Evolutionary conservation across 257 asterid species (phyloP).

Genomic region (Orobanche coerulescens): DNA sequence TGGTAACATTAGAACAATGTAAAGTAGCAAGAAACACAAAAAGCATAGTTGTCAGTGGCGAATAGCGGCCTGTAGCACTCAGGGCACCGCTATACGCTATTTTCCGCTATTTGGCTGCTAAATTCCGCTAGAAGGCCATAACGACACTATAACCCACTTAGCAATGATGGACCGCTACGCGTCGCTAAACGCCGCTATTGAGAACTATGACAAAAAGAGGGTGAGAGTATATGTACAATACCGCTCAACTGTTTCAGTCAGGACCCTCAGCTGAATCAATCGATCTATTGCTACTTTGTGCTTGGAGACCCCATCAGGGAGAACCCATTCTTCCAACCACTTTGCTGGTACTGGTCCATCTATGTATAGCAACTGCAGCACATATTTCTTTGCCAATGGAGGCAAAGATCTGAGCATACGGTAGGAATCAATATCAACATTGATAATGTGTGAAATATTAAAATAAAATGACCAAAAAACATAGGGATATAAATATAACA

Average conservation of each 20-base stretch:
- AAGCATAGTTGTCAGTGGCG: no score
- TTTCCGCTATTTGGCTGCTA: no score
- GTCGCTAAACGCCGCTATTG: no score
- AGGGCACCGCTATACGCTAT: no score
- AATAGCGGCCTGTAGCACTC: no score
- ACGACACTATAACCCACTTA: no score
- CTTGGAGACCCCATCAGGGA: slow-evolving; percentile 70
- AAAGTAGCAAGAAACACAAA: not conserved
- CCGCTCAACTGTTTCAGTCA: slow-evolving; percentile 85
- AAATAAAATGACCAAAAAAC: not conserved
- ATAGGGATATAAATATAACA: slow-evolving; percentile 4
- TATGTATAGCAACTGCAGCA: slow-evolving; percentile 62
- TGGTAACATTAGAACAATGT: not conserved
- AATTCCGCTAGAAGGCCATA: no score
- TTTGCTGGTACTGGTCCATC: slow-evolving; percentile 59
- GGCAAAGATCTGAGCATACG: slow-evolving; percentile 64
- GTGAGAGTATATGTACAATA: slow-evolving; percentile 22
- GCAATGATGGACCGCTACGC: no score
- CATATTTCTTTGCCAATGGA: slow-evolving; percentile 91
- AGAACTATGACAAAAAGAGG: no score
- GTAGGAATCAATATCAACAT: not conserved
- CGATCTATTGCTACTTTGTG: slow-evolving; percentile 85
- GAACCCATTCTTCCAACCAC: slow-evolving; percentile 89
- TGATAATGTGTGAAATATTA: not conserved
- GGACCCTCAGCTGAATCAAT: slow-evolving; percentile 72